Conservation (phyloP, 805 yeast genomes). For the Candida awuae region DNA sequence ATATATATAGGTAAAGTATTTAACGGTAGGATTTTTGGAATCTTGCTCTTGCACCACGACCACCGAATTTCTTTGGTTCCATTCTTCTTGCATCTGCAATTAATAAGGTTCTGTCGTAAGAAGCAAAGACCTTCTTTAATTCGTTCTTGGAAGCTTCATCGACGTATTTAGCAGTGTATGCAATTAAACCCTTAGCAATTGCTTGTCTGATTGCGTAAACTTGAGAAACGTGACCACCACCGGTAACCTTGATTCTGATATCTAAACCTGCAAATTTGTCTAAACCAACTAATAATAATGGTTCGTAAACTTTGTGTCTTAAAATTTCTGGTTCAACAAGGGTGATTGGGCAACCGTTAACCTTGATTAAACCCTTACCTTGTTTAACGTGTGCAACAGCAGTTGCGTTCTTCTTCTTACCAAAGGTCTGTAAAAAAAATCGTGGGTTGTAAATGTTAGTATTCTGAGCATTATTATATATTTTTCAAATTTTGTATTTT, state of each 20-base stretch:
- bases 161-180: constrained; percentile 98
- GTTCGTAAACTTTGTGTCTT: constrained; percentile 99
- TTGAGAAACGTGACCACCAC: constrained; percentile 99
- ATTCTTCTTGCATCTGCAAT: constrained; percentile 99
- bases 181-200: constrained; percentile 98
- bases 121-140: constrained; percentile 93
- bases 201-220: constrained; percentile 99
- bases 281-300: constrained; percentile 94
- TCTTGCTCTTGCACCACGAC: constrained; percentile 99
- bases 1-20: constrained; percentile 15
- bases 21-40: constrained; percentile 99
- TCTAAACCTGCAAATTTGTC: constrained; percentile 98
- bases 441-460: constrained; percentile 16
- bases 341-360: constrained; percentile 98
- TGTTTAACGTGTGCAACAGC: constrained; percentile 99
- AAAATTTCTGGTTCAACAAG: constrained; percentile 98
- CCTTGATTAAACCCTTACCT: constrained; percentile 99
- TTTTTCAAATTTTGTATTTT: too few species aligned
- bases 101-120: constrained; percentile 99
- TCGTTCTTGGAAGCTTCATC: constrained; percentile 99
- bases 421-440: constrained; percentile 72
- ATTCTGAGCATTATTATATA: too few species aligned
- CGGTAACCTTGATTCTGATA: constrained; percentile 98
- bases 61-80: constrained; percentile 99
- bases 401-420: constrained; percentile 99